Evolutionary conservation across 257 asterid genomes (phyloP), one percentile per base, ranked within the genome.

Genomic region (Nemophila menziesii): DNA sequence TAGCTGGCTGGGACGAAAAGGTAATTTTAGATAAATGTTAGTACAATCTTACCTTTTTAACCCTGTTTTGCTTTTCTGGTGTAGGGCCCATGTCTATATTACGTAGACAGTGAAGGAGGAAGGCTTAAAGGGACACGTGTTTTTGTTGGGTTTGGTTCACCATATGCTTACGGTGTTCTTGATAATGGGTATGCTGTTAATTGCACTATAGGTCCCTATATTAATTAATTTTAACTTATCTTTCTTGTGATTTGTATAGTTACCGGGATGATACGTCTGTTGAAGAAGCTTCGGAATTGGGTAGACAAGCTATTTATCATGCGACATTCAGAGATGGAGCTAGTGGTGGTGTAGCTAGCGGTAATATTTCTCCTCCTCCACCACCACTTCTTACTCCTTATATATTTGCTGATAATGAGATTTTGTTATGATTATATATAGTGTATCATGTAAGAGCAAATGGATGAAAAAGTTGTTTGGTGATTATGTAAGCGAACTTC

Each of bases 1-100:
- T 89, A 37, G 96, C 96, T 39, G 98, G 98, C 46, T 89, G 94
- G 96, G 98, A 89, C 65, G 98, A 89, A 61, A 73, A 72, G 96
- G 98, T 89, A 73, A 18, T 15, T 12, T 51, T 16, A 20, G 38
- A 15, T 48, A 44, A 51, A 33, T 16, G 37, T 24, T 45, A 33
- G 54, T 20, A 16, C 26, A 26, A 17, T 48, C 17, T 23, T 34
- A 23, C 20, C 46, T 40, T 4, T 22, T 17, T 19, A 22, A 10
- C 46, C 46, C 22, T 18, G 18, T 40, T 41, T 41, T 11, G 14
- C 36, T 29, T 29, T 29, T 41, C 6, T 40, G 23, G 22, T 54
- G 42, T 43, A 89, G 98, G 98, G 98, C 45, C 96, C 96, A 41
- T 93, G 90, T 36, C 85, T 89, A 17, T 81, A 89, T 41, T 84